Conservation (phyloP, 306 rosid genomes). For the Astragalus membranaceus region DNA sequence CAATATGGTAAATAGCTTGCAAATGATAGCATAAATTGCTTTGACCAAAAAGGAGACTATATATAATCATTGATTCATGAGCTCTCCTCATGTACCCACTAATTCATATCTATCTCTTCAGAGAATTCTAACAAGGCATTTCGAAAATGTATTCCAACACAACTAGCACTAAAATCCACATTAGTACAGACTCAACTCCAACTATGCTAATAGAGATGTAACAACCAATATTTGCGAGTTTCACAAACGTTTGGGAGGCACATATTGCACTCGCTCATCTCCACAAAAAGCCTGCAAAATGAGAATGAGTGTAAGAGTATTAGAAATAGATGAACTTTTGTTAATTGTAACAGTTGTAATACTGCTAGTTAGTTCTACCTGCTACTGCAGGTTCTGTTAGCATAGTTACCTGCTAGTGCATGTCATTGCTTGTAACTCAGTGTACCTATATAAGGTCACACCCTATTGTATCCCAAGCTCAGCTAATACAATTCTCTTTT, state of each 20-base stretch:
- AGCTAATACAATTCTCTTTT: no score
- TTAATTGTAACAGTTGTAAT: no score
- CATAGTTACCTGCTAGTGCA: no score
- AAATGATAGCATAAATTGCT: no score
- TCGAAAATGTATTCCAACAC: background rate
- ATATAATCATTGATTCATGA: background rate
- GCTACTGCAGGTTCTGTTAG: no score
- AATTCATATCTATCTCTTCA: background rate
- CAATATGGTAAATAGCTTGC: no score
- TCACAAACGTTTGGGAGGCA: conserved; percentile 64
- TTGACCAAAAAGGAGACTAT: background rate
- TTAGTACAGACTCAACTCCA: background rate
- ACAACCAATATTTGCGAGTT: background rate
- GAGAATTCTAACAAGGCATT: background rate
- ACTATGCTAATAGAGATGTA: background rate
- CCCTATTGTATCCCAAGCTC: no score
- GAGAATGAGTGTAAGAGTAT: no score
- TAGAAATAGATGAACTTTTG: no score
- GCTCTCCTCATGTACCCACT: background rate
- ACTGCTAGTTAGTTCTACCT: no score
- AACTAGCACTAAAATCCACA: conserved; percentile 9
- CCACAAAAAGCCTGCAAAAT: conserved; percentile 65
- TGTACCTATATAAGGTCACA: no score
- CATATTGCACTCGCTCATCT: conserved; percentile 70
- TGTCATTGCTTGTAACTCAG: no score